phyloP scores from a whole-genome alignment of 495 filamentous ascomycete genomes.

The Geopyxis carbonaria region DNA sequence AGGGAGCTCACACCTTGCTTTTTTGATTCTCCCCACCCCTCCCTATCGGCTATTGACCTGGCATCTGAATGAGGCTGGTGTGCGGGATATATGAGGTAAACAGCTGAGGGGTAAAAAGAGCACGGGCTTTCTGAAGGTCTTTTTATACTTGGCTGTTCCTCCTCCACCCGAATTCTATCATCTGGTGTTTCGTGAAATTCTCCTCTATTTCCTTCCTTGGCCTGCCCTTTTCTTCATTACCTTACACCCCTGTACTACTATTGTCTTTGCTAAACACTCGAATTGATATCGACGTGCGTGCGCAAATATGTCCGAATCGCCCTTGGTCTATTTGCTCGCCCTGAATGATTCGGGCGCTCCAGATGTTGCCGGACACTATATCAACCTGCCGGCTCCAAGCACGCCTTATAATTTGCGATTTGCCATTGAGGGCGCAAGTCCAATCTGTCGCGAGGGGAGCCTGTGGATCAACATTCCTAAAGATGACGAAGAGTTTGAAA shows the following conservation, averaged over 20 bases:
- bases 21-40: too few relatives aligned
- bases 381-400: constrained; percentile 67
- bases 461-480: constrained; percentile 91
- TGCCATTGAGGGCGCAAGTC: constrained; percentile 86
- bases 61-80: too few relatives aligned
- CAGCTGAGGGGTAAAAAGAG: too few relatives aligned
- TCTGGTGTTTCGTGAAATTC: not conserved
- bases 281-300: too few relatives aligned
- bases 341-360: constrained; percentile 86
- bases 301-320: constrained; percentile 10
- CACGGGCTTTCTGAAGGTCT: too few relatives aligned
- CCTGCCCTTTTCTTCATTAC: not conserved
- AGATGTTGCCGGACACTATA: constrained; percentile 73
- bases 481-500: constrained; percentile 51
- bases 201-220: not conserved
- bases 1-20: too few relatives aligned
- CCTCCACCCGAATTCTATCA: constrained; percentile 9
- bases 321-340: constrained; percentile 59
- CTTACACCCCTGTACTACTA: constrained; percentile 1
- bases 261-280: constrained; percentile 9
- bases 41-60: too few relatives aligned
- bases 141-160: too few relatives aligned
- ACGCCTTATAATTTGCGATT: constrained; percentile 67
- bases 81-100: too few relatives aligned
- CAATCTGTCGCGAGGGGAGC: constrained; percentile 81